phyloP scores from a whole-genome alignment of 805 yeast species.

The Cyberlindnera bimundalis region DNA sequence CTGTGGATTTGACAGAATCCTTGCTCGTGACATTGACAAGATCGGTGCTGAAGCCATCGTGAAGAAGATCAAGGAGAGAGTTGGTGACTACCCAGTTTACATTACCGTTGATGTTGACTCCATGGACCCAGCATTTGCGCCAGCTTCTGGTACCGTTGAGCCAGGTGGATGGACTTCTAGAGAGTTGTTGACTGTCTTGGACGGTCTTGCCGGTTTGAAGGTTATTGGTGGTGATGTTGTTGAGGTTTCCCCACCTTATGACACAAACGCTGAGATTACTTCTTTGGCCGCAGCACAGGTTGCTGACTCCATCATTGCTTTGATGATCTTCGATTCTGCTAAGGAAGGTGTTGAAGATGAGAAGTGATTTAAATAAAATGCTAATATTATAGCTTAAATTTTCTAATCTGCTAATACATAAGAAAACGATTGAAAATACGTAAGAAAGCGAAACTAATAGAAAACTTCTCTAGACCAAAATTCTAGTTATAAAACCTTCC shows the following conservation, averaged over 20 bases:
- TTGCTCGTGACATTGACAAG: constrained; percentile 45
- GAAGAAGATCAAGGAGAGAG: constrained; percentile 32
- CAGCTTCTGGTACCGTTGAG: constrained; percentile 53
- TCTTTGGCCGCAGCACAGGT: constrained; percentile 64
- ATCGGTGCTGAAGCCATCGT: constrained; percentile 39
- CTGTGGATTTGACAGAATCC: constrained; percentile 47
- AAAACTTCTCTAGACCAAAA: no score
- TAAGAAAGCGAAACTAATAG: no score
- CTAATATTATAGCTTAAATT: no score
- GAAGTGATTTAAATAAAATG: no score
- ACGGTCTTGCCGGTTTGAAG: constrained; percentile 42
- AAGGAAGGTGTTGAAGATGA: constrained; percentile 5
- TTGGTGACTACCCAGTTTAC: constrained; percentile 41
- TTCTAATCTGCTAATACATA: no score
- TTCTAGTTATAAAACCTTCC: no score
- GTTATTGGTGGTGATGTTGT: constrained; percentile 51
- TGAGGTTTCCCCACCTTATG: constrained; percentile 59
- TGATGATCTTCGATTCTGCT: constrained; percentile 33
- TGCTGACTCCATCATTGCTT: constrained; percentile 44
- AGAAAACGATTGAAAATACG: no score
- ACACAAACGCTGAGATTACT: constrained; percentile 60
- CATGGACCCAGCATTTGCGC: constrained; percentile 49
- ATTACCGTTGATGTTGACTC: constrained; percentile 49
- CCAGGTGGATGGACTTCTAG: constrained; percentile 51
- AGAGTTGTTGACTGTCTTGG: constrained; percentile 41